Evolutionary conservation across 2,329 filamentous ascomycete genomes (phyloP).

Genomic region (Colletotrichum orchidophilum): DNA sequence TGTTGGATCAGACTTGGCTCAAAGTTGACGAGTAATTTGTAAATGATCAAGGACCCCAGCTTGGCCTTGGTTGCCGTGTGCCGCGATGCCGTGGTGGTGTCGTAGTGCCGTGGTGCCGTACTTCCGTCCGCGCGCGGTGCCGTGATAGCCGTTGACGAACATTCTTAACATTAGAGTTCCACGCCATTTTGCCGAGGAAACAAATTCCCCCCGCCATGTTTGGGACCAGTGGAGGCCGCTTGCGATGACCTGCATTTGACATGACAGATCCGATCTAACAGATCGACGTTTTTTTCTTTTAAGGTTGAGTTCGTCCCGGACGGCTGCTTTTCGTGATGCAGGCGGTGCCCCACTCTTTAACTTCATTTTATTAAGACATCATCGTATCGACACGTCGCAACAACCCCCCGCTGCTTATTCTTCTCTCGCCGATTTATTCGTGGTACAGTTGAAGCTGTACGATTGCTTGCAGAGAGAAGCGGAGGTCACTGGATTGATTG

Average conservation of each 20-base stretch:
- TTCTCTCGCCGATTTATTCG: not conserved
- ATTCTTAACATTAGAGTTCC: slow-evolving; percentile 11
- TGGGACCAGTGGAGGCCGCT: not conserved
- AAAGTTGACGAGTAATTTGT: slow-evolving; percentile 7
- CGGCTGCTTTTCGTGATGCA: not conserved
- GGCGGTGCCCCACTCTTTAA: not conserved
- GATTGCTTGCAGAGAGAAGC: too few species aligned
- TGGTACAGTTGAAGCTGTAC: too few species aligned
- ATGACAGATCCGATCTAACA: not conserved
- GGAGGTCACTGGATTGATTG: too few species aligned
- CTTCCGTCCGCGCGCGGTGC: slow-evolving; percentile 9
- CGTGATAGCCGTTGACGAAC: slow-evolving; percentile 18
- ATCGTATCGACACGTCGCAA: not conserved
- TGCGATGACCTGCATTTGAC: not conserved
- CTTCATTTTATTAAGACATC: not conserved
- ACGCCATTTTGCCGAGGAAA: not conserved
- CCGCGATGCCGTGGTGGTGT: slow-evolving; percentile 7
- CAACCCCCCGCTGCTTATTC: not conserved
- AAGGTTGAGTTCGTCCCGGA: not conserved
- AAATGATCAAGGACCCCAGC: not conserved
- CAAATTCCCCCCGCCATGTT: not conserved
- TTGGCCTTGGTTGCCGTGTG: slow-evolving; percentile 29
- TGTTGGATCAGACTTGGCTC: not conserved
- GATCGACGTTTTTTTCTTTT: not conserved
- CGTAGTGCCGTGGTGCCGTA: slow-evolving; percentile 19